Evolutionary conservation across 202 grass and related monocot genomes (phyloP), one percentile per base, ranked within the genome.

Genomic region (Setaria viridis): DNA sequence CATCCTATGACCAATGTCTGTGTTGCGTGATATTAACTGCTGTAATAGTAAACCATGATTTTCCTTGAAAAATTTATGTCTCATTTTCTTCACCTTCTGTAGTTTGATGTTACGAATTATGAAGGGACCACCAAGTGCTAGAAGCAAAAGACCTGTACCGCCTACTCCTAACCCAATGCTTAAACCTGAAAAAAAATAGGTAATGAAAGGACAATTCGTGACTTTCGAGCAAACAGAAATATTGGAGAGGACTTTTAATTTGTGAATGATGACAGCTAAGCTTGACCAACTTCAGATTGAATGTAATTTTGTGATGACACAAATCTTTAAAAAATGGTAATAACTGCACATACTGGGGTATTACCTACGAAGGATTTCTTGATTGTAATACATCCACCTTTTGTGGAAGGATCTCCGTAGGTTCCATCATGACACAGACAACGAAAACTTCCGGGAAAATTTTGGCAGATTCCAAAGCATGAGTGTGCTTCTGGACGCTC

Each of bases 1-100:
- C 74, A 83, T 91, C 17, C 86, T 86, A 29, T 78, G 55, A 9
- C 67, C 67, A 51, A 87, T 79, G 32, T 82, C 54, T 25, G 51
- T 9, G 0, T 53, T 84, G 0, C 25, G 71, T 25, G 85, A 84
- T 17, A 85, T 67, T 2, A 94, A 69, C 4, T 87, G 86, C 9
- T 91, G 86, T 16, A 94, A 13, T 9, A 94, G 21, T 20, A 91
- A 60, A 2, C 88, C 91, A 80, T 78, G 88, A 43, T 94, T 94
- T 75, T 91, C 35, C 7, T 83, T 83, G 37, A 91, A 91, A 37
- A 53, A 80, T 19, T 25, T 84, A 0, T 79, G 0, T 67, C 30
- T 56, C 70, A 54, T 43, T 19, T 63, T 56, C 39, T 35, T 80
- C 10, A 11, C 32, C 46, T 62, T 87, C 2, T 7, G 59, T 14